phyloP scores from a whole-genome alignment of 257 asterid genomes.

The Jacaranda mimosifolia region DNA sequence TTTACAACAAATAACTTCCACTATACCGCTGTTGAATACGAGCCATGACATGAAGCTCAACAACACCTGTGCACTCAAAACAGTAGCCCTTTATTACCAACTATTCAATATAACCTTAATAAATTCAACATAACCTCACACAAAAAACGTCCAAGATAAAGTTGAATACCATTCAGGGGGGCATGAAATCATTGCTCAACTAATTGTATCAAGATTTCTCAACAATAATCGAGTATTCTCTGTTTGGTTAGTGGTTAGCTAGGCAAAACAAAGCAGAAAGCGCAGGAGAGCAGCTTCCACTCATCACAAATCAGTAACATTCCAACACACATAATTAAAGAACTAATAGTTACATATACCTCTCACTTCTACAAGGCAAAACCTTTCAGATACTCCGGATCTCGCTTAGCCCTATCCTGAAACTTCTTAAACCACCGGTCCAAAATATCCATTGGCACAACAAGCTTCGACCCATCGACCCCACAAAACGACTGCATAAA shows the following conservation, averaged over 20 bases:
- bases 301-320: conserved; percentile 6
- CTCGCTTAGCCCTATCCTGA: conserved; percentile 92
- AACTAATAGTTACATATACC: conserved; percentile 22
- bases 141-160: neutral
- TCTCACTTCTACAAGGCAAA: conserved; percentile 64
- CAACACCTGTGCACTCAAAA: neutral
- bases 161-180: neutral
- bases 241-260: neutral
- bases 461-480: conserved; percentile 86
- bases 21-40: neutral
- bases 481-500: conserved; percentile 98
- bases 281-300: neutral
- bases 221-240: neutral
- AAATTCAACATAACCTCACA: neutral
- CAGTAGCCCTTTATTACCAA: neutral
- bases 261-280: conserved; percentile 4
- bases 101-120: neutral
- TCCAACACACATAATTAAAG: neutral
- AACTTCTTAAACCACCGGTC: conserved; percentile 98
- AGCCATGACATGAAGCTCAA: neutral
- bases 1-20: neutral
- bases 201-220: neutral
- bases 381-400: conserved; percentile 88
- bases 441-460: conserved; percentile 95
- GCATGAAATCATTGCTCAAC: conserved; percentile 16